Evolutionary conservation across 345 rosid genomes (phyloP), one percentile per base, ranked within the genome.

Genomic region (Gossypium australe): DNA sequence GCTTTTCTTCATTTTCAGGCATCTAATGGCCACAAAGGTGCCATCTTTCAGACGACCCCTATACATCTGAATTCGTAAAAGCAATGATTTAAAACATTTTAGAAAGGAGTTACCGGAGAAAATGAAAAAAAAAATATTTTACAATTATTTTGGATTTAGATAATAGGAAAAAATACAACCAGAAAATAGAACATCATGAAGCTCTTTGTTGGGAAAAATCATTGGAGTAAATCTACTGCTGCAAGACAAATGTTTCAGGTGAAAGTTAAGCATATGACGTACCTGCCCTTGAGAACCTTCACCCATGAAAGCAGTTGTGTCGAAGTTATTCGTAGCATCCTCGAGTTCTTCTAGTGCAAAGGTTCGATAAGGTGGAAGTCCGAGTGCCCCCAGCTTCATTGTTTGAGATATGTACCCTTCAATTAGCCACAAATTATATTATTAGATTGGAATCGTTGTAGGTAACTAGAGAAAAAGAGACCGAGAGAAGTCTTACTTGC

Each of bases 231-330:
- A 52, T 43, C 2, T 22, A 29, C 22, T 27, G 53, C 41, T 24
- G 13, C 67, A 56, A 29, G 55, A 51, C 72, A 53, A 45, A 3
- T 70, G 25, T 24, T 44, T 22, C 34, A 24, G 38, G 44, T 11
- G 2, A 47, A 47, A 27, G 22, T 51, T 18, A 18, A 63, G 7
- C 58, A 75, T 44, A 8, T 25, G 1, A 57, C 65, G 9, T 83
- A 89, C 98, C 93, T 90, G 94, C 41, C 99, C 99, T 71, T 86
- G 88, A 84, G 96, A 95, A 29, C 94, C 94, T 89, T 91, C 93
- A 64, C 98, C 98, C 86, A 95, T 95, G 80, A 93, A 95, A 82
- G 93, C 87, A 71, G 97, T 86, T 44, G 97, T 82, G 74, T 90
- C 87, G 11, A 91, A 95, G 85, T 90, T 90, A 71, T 84, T 85